These are phyloP conservation scores for Phyllosticta paracitricarpa DNA, from an alignment of 2,329 filamentous ascomycete species.

Conservation along the genomic window DNA sequence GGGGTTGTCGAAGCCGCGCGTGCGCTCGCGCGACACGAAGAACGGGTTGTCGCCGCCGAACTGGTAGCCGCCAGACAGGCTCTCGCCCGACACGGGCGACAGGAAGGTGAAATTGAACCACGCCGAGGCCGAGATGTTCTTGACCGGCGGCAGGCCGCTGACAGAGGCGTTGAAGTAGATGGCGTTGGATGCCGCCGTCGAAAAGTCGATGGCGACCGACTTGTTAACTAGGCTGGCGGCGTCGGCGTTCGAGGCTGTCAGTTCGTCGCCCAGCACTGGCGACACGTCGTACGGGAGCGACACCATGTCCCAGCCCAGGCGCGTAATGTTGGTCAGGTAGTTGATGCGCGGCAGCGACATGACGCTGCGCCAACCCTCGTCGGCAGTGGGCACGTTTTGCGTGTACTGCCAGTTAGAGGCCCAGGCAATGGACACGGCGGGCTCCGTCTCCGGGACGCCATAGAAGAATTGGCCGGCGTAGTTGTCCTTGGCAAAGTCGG, in stretches of 20 bases:
- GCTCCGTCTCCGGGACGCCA: constrained; percentile 26
- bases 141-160: constrained; percentile 28
- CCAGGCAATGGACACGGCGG: constrained; percentile 45
- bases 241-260: constrained; percentile 30
- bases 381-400: constrained; percentile 43
- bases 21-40: constrained; percentile 42
- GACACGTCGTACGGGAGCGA: constrained; percentile 40
- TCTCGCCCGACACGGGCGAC: constrained; percentile 40
- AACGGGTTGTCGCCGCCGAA: constrained; percentile 41
- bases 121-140: constrained; percentile 20
- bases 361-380: constrained; percentile 43
- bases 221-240: constrained; percentile 35
- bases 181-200: constrained; percentile 38
- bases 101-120: constrained; percentile 45
- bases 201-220: constrained; percentile 42
- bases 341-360: constrained; percentile 45
- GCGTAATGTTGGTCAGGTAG: constrained; percentile 42
- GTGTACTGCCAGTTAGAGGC: constrained; percentile 52
- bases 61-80: constrained; percentile 40
- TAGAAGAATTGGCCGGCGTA: constrained; percentile 50
- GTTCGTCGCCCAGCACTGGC: constrained; percentile 36
- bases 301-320: constrained; percentile 43
- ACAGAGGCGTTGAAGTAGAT: constrained; percentile 48
- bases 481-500: constrained; percentile 44
- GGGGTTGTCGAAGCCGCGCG: constrained; percentile 37